Evolutionary conservation across 345 rosid genomes (phyloP).

Genomic region (Theobroma cacao): DNA sequence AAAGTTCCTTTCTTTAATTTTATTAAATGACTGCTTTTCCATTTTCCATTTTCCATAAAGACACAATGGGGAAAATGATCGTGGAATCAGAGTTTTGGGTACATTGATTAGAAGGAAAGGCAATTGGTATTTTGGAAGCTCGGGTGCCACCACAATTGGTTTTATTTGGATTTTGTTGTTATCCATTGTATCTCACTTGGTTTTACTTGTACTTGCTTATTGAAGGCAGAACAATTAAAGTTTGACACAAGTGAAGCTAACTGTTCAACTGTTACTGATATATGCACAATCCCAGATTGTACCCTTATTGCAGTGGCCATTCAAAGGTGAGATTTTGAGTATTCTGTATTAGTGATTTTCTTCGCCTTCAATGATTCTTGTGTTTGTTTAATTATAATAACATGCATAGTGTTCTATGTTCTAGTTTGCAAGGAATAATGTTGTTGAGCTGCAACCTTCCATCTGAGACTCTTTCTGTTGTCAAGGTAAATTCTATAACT

Average conservation of each 20-base stretch:
- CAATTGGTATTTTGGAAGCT: not conserved
- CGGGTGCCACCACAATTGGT: not conserved
- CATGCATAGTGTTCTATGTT: conserved; percentile 9
- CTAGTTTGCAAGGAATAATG: conserved; percentile 80
- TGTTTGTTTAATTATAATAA: conserved; percentile 14
- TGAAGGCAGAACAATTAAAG: conserved; percentile 54
- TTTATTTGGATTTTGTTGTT: not conserved
- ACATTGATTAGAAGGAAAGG: not conserved
- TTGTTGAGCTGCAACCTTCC: conserved; percentile 58
- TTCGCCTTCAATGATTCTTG: not conserved
- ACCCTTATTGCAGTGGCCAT: conserved; percentile 64
- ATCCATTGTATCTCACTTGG: not conserved
- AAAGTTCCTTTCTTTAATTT: not conserved
- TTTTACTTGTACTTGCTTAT: conserved; percentile 28
- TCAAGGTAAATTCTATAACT: conserved; percentile 48
- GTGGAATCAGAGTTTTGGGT: not conserved
- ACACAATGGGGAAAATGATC: no score
- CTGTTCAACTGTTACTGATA: conserved; percentile 53
- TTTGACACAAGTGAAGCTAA: conserved; percentile 41
- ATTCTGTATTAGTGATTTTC: not conserved
- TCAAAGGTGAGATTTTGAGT: conserved; percentile 54
- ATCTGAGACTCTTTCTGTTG: conserved; percentile 47
- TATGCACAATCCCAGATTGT: conserved; percentile 51
- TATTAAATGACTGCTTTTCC: not conserved
- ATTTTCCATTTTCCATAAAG: no score